Evolutionary conservation across 352 stramenopile genomes (phyloP), one percentile per base, ranked within the genome.

Genomic region (Phytophthora colocasiae): DNA sequence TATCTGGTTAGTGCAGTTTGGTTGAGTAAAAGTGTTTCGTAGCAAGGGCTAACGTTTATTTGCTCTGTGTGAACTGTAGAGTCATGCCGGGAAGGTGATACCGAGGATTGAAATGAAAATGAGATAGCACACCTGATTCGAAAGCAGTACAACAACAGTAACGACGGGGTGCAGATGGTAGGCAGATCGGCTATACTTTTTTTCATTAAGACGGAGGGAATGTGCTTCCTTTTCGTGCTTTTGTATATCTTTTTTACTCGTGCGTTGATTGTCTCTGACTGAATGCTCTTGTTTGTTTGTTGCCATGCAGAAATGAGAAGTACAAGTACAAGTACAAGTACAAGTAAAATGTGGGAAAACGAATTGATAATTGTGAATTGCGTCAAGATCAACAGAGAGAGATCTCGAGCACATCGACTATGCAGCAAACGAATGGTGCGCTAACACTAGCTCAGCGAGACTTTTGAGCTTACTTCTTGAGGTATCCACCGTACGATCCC

Each of bases 101-200:
- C 22, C 41, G 31, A 46, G 24, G 31, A 36, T 36, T 36, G 31
- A 34, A 34, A 34, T 11, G 31, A 34, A 22, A 34, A 11, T 34
- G 31, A 34, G 31, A 34, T 7, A 34, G 31, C 6, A 34, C 2
- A 3, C 8, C 31, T 34, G 31, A 32, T 32, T 9, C 27, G 24
- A 64, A 44, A 55, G n/a, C 41, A 59, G 26, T 46, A 62, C 11
- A 41, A 59, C 32, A 45, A 51, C 60, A 66, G 44, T 12, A 56
- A 58, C 38, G 31, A 60, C 53, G 47, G 63, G 31, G 54, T 59
- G 62, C 62, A 69, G 46, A 39, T 73, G 65, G 60, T 69, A 69
- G 59, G 65, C 45, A 73, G 53, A 69, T 27, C 8, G 31, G 31
- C 31, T 62, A 44, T 17, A 38, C 47, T 19, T 49, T 41, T 71